Evolutionary conservation across 176 grass and related monocot species (phyloP), one percentile per base, ranked within the genome.

Genomic region (Rhynchospora breviuscula): DNA sequence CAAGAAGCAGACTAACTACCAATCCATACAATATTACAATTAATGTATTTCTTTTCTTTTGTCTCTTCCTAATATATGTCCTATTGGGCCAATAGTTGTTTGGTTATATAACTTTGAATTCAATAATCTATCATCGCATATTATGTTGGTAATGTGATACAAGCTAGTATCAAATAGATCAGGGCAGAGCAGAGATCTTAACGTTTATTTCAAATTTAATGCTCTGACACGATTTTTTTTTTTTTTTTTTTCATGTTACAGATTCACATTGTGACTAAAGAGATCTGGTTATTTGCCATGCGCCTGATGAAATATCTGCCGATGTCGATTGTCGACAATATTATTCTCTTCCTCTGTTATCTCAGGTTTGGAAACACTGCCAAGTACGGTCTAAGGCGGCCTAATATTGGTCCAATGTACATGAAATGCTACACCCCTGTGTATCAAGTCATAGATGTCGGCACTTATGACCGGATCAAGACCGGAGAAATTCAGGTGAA

Each of bases 221-320:
- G 45, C 5, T 84, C 22, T 72, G 33, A 72, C 44, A 25, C 51
- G 63, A 62, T n/a, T 10, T 45, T 66, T 1, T 48, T 26, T 29
- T 29, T 58, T 12, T 76, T 52, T 15, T 40, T 45, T 58, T 18
- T 57, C 22, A 77, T 56, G 13, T 19, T 61, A 45, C 87, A 92
- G 92, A 10, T 97, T 10, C 92, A 97, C 46, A 69, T 97, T 3
- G 90, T 97, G 73, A 89, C 46, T 17, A 94, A 88, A 71, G 89
- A 92, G 81, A 89, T 97, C 74, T 89, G 85, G 87, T 57, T 77
- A 11, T 15, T 91, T 52, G 95, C 84, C 10, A 94, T 94, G 92
- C 5, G 74, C 44, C 47, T 91, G 70, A 18, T 81, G 60, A 45
- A 59, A 11, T 90, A 84, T 75, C 78, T 98, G 44, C 90, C 90